phyloP scores from a whole-genome alignment of 495 filamentous ascomycete genomes.

The Jackrogersella minutella region DNA sequence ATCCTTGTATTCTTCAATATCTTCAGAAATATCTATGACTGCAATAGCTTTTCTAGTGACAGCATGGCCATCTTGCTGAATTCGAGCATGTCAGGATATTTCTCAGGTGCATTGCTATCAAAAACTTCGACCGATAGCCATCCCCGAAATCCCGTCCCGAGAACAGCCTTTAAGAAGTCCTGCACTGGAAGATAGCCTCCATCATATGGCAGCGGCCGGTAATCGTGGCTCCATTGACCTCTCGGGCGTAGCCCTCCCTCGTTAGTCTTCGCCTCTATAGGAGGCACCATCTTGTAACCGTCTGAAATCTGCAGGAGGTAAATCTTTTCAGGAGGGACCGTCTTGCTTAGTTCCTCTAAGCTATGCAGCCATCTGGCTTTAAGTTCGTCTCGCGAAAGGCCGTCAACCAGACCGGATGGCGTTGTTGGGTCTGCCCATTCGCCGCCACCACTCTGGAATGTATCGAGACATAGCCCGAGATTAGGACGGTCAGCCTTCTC shows the following conservation, averaged over 20 bases:
- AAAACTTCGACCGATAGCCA: conserved; percentile 83
- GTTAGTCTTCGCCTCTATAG: conserved; percentile 56
- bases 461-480: conserved; percentile 81
- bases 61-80: conserved; percentile 70
- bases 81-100: conserved; percentile 60
- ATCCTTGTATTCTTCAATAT: no score
- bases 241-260: conserved; percentile 61
- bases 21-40: neutral
- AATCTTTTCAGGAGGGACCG: conserved; percentile 74
- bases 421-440: conserved; percentile 83
- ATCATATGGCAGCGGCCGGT: conserved; percentile 72
- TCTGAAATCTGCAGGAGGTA: conserved; percentile 80
- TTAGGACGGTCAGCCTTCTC: conserved; percentile 67
- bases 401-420: conserved; percentile 64
- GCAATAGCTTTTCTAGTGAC: conserved; percentile 58
- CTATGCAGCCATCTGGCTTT: conserved; percentile 59
- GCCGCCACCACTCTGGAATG: conserved; percentile 78
- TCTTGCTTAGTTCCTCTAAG: conserved; percentile 60
- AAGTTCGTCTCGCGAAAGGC: conserved; percentile 50
- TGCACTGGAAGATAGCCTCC: conserved; percentile 77
- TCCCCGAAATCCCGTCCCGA: conserved; percentile 73
- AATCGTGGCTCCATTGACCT: conserved; percentile 76
- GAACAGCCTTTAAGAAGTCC: conserved; percentile 69
- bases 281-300: conserved; percentile 69
- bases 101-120: conserved; percentile 68